phyloP scores from a whole-genome alignment of 2,329 filamentous ascomycete species.

The Trichophyton rubrum region DNA sequence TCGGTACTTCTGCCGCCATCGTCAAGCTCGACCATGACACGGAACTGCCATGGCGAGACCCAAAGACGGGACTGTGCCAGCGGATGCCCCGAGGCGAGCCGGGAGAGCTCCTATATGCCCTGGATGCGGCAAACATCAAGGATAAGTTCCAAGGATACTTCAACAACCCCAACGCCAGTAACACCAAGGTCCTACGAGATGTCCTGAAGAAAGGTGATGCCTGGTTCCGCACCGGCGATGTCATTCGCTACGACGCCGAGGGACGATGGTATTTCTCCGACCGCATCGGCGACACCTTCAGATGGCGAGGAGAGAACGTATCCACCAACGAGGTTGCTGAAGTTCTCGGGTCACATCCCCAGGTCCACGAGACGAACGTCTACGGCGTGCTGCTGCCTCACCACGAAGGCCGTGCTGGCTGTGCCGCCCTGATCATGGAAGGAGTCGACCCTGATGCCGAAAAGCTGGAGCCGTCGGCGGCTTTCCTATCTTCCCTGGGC shows the following conservation, averaged over 20 bases:
- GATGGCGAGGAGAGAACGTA: conserved; percentile 65
- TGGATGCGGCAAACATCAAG: conserved; percentile 52
- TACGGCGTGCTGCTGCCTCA: conserved; percentile 69
- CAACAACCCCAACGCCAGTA: conserved; percentile 56
- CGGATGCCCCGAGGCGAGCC: conserved; percentile 47
- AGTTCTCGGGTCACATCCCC: conserved; percentile 53
- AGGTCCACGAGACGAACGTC: conserved; percentile 67
- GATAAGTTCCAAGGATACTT: conserved; percentile 71
- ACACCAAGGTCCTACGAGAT: conserved; percentile 59
- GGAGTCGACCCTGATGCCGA: conserved; percentile 4
- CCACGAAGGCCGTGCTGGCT: conserved; percentile 75
- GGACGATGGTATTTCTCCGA: conserved; percentile 71
- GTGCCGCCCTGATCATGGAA: conserved; percentile 56
- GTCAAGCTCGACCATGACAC: conserved; percentile 61
- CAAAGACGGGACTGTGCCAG: conserved; percentile 56
- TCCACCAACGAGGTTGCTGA: conserved; percentile 73
- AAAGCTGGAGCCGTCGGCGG: conserved; percentile 21
- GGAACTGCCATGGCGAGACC: conserved; percentile 55
- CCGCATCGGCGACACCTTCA: conserved; percentile 42
- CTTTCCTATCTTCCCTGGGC: conserved; percentile 48
- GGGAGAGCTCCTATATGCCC: conserved; percentile 62
- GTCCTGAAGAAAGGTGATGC: conserved; percentile 65
- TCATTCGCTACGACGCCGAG: conserved; percentile 57
- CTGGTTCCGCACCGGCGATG: conserved; percentile 76
- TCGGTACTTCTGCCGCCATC: conserved; percentile 43